These are phyloP conservation scores for Picea sitchensis DNA, from an alignment of 75 land plant species.

Conservation along the genomic window DNA sequence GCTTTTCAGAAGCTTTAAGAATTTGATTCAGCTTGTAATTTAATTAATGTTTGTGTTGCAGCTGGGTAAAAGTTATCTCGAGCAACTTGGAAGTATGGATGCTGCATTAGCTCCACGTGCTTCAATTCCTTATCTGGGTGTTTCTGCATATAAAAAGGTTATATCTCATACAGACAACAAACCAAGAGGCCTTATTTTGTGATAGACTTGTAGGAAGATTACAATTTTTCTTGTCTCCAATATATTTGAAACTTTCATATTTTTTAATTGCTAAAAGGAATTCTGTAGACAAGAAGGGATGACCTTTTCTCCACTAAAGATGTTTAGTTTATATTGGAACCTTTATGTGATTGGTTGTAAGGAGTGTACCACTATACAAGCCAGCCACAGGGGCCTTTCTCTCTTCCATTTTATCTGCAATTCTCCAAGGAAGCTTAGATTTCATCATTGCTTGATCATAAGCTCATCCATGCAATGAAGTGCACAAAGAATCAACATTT, in stretches of 20 bases:
- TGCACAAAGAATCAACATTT: background rate
- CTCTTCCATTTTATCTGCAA: background rate
- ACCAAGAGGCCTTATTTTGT: background rate
- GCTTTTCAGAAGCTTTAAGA: too few species aligned
- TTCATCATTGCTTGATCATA: background rate
- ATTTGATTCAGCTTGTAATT: background rate
- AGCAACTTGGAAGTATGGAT: constrained; percentile 21
- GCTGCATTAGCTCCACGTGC: constrained; percentile 22
- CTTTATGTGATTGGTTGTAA: background rate
- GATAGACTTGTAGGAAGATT: background rate
- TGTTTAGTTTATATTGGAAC: background rate
- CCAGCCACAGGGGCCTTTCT: background rate
- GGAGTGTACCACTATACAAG: background rate
- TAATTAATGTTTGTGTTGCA: constrained; percentile 8
- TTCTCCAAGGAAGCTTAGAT: background rate
- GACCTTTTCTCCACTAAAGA: background rate
- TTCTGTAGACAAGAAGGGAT: background rate
- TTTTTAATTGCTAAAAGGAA: too few species aligned
- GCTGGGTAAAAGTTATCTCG: constrained; percentile 22
- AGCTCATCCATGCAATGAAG: background rate
- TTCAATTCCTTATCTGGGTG: constrained; percentile 32
- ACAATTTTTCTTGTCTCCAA: background rate
- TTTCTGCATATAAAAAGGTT: constrained; percentile 26
- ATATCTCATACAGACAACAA: background rate
- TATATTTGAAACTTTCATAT: too few species aligned